phyloP scores from a whole-genome alignment of 257 asterid species.

The Solanum tarapatanum region DNA sequence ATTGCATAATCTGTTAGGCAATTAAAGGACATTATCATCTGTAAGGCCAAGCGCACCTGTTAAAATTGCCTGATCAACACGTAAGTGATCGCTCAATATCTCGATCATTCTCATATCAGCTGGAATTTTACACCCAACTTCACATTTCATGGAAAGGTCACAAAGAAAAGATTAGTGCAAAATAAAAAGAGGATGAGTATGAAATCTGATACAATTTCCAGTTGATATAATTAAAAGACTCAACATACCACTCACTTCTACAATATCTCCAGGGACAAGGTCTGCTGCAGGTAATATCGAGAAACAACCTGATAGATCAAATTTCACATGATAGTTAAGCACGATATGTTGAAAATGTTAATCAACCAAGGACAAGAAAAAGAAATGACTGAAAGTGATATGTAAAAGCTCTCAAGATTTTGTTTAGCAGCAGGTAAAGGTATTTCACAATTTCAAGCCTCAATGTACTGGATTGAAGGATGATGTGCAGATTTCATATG shows the following conservation, averaged over 20 bases:
- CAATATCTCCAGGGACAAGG: constrained; percentile 98
- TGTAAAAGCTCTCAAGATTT: neutral
- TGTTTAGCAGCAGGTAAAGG: neutral
- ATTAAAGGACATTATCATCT: neutral
- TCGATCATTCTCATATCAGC: constrained; percentile 98
- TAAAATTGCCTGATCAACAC: constrained; percentile 98
- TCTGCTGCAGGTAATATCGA: constrained; percentile 92
- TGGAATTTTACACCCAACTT: constrained; percentile 98
- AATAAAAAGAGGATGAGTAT: neutral
- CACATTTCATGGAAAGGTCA: constrained; percentile 11
- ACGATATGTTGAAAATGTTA: neutral
- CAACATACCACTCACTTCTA: constrained; percentile 86
- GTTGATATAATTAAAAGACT: neutral
- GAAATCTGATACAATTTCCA: neutral
- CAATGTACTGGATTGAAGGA: neutral
- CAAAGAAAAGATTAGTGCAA: constrained; percentile 3
- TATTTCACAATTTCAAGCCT: neutral
- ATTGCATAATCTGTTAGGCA: neutral
- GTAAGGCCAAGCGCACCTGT: constrained; percentile 32
- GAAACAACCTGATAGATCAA: constrained; percentile 58
- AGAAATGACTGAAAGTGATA: neutral
- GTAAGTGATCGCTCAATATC: constrained; percentile 79
- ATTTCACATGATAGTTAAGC: constrained; percentile 4
- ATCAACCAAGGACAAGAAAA: neutral
- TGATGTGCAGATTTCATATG: neutral